A percentile compares a stretch with the other conserved stretches of the same genome.
These are phyloP conservation scores for Botrytis tulipae DNA, from an alignment of 2,329 filamentous ascomycete genomes.

Conservation along the genomic window DNA sequence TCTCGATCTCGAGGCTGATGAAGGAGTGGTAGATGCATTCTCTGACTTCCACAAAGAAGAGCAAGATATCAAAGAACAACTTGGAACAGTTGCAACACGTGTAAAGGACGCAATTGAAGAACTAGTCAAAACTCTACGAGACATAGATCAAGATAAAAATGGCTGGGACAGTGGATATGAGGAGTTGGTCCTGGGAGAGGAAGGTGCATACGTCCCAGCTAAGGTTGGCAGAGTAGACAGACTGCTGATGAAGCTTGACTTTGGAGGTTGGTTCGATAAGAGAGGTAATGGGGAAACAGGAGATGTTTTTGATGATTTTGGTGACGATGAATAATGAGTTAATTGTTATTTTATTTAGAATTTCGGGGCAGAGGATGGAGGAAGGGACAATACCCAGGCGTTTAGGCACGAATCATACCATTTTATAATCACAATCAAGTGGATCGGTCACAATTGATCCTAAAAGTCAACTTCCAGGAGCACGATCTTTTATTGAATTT, in stretches of 20 bases:
- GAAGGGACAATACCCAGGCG: conserved; percentile 6
- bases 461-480: background rate
- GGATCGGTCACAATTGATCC: background rate
- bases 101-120: conserved; percentile 68
- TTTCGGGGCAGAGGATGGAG: background rate
- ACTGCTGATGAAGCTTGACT: conserved; percentile 85
- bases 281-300: conserved; percentile 26
- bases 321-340: conserved; percentile 23
- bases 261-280: conserved; percentile 40
- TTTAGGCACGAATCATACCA: background rate
- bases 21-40: conserved; percentile 75
- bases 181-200: conserved; percentile 42
- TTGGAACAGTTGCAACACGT: conserved; percentile 60
- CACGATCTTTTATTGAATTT: background rate
- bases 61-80: conserved; percentile 59
- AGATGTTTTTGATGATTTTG: conserved; percentile 29
- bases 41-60: conserved; percentile 73
- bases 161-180: conserved; percentile 40
- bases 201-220: conserved; percentile 62
- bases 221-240: conserved; percentile 79
- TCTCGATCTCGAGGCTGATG: conserved; percentile 77
- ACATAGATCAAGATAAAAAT: conserved; percentile 49
- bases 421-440: background rate
- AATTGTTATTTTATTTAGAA: background rate
- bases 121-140: conserved; percentile 53